Conservation (phyloP, 345 rosid genomes). For the Clarkia xantiana region DNA sequence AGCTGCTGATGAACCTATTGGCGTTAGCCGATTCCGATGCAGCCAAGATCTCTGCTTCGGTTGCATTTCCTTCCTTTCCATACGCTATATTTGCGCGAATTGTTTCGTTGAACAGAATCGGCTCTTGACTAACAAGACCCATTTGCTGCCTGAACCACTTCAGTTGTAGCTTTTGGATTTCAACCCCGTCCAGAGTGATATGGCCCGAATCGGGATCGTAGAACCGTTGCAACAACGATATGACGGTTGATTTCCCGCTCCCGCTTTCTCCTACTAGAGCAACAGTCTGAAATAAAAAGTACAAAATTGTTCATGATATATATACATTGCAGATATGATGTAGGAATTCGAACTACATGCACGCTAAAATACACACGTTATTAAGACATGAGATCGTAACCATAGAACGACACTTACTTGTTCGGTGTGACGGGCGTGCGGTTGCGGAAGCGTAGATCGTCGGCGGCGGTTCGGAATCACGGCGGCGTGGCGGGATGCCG, state of each 20-base stretch:
- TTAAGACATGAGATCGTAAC: no score
- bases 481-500: no score
- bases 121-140: slow-evolving; percentile 30
- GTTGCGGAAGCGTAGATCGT: no score
- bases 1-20: slow-evolving; percentile 16
- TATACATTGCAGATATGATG: no score
- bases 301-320: no score
- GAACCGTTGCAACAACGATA: slow-evolving; percentile 22
- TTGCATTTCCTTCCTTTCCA: slow-evolving; percentile 21
- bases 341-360: no score
- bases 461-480: no score
- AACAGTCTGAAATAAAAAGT: slow-evolving; percentile 13
- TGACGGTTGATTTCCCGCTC: slow-evolving; percentile 26
- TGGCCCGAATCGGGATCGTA: slow-evolving; percentile 25
- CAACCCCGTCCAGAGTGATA: slow-evolving; percentile 21
- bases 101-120: slow-evolving; percentile 18
- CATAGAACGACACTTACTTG: no score
- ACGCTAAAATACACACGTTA: no score
- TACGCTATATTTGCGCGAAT: slow-evolving; percentile 28
- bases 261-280: slow-evolving; percentile 34
- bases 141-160: slow-evolving; percentile 27
- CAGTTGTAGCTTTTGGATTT: slow-evolving; percentile 15
- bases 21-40: slow-evolving; percentile 25
- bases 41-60: slow-evolving; percentile 19
- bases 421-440: no score